Base-by-base conservation (phyloP, 2,329 filamentous ascomycete species). In the Coniochaeta sp. region DNA sequence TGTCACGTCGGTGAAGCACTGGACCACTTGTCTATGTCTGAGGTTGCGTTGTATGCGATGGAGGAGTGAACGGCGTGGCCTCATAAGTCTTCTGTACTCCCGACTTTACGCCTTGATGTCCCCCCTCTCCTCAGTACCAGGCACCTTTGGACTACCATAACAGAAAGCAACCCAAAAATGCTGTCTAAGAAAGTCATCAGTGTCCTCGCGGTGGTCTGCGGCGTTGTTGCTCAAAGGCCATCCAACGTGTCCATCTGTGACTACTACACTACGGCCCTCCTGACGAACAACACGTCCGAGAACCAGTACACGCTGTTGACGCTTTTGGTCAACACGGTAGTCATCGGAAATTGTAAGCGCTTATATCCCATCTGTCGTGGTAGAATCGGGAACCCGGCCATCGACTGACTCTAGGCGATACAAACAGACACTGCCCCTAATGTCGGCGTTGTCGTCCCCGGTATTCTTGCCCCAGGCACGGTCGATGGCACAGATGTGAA, bases 221-320 rank as follows among this genome's bases (percentile, higher is more conserved):
- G 63, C 31, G 69, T 61, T 33, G 67, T 62, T 57, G 77, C 78
- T 22, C 78, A 83, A 69, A 77, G 81, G 52, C 80, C 80, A 3
- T 58, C 68, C 14, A 76, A 81, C 65, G 76, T 69, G 2, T 78
- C 81, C 62, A 81, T 87, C 65, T 87, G 84, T 71, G 84, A 87
- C 73, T 85, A 85, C 71, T 87, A 87, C 72, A 86, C 84, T 36
- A 83, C 76, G 3, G 79, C 80, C n/a, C 70, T 86, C 12, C 74
- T 86, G 59, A 81, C 77, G 69, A 75, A 83, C 43, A 87, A 86
- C 74, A 86, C 79, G 40, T 80, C 81, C 19, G 77, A 74, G 33
- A 86, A 85, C 69, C 84, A 88, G 69, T 72, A 76, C 59, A 80
- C 76, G 0, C 73, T 87, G 2, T 66, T 87, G 66, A 83, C 79